These are phyloP conservation scores for Arabidopsis suecica DNA, from an alignment of 345 rosid species.

Conservation along the genomic window DNA sequence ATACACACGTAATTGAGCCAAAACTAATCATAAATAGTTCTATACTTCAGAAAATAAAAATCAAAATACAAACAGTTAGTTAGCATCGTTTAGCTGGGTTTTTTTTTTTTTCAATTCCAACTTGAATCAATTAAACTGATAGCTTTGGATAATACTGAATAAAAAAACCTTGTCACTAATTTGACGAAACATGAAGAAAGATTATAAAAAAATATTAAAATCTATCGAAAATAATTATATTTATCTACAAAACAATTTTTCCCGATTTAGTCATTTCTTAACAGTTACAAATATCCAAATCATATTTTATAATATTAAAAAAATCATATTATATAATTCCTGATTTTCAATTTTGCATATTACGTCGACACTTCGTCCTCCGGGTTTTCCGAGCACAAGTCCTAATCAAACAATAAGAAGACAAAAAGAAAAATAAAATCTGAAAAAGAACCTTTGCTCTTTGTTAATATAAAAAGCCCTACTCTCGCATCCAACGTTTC, in stretches of 20 bases:
- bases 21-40: background rate
- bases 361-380: background rate
- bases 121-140: background rate
- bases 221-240: background rate
- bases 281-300: background rate
- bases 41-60: background rate
- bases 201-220: background rate
- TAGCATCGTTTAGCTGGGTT: background rate
- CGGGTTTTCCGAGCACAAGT: constrained; percentile 11
- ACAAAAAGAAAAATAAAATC: constrained; percentile 19
- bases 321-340: no score
- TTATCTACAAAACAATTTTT: background rate
- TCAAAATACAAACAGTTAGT: background rate
- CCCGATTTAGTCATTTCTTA: background rate
- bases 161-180: background rate
- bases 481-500: constrained; percentile 6
- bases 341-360: no score
- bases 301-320: background rate
- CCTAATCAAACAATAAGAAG: constrained; percentile 24
- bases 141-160: background rate
- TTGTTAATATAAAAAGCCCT: constrained; percentile 22
- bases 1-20: background rate
- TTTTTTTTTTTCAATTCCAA: background rate
- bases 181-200: background rate
- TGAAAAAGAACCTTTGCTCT: background rate